Conservation (phyloP, 2,329 filamentous ascomycete species). For the Calonectria crousiana region DNA sequence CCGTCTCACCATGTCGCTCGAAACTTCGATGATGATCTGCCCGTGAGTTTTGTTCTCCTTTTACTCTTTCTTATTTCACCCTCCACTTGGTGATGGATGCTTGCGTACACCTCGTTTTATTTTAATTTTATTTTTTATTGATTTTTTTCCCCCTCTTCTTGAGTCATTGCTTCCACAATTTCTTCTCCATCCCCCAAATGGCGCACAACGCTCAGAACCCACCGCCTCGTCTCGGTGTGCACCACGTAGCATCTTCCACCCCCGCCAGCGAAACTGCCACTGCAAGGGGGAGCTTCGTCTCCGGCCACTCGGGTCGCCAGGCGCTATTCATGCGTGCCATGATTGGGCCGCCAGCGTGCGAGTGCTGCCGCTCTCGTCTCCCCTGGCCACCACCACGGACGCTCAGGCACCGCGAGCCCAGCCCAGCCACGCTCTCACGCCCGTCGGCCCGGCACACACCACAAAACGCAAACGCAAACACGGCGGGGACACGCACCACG, state of each 20-base stretch:
- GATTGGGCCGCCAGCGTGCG: constrained; percentile 2
- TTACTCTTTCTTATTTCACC: neutral
- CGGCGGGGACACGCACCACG: neutral
- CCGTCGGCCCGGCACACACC: neutral
- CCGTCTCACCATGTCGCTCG: neutral
- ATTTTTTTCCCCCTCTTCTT: neutral
- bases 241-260: neutral
- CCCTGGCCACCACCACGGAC: constrained; percentile 1
- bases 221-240: neutral
- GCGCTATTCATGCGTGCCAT: neutral
- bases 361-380: neutral
- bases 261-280: neutral
- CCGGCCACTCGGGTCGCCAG: constrained; percentile 13
- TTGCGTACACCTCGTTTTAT: too few species aligned
- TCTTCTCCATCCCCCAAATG: too few species aligned
- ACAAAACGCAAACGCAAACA: constrained; percentile 2
- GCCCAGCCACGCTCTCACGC: neutral
- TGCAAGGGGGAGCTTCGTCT: constrained; percentile 21
- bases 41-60: neutral
- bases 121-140: neutral
- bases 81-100: neutral
- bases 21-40: neutral
- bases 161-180: neutral
- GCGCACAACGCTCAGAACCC: neutral
- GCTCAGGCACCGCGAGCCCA: constrained; percentile 17